phyloP scores from a whole-genome alignment of 306 rosid genomes.

The Trichosanthes truncata region DNA sequence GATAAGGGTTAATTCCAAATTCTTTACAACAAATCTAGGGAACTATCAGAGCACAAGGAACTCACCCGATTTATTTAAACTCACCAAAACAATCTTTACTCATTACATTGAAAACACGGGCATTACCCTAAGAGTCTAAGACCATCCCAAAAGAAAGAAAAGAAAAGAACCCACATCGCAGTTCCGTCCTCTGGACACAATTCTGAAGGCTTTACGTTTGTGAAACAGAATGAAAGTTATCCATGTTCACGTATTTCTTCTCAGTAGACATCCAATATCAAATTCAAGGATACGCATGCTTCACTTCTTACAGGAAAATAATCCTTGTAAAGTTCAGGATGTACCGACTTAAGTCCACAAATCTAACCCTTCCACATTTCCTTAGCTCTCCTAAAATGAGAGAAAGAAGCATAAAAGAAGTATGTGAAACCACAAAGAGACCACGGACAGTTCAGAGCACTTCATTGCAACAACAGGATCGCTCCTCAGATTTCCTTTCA shows the following conservation, averaged over 20 bases:
- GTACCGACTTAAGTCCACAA: not conserved
- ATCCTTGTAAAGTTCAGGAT: not conserved
- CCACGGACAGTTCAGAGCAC: not conserved
- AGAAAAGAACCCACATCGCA: not conserved
- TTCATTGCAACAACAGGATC: not conserved
- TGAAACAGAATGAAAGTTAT: not conserved
- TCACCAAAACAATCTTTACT: not conserved
- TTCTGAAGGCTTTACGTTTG: not conserved
- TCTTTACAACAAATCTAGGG: not conserved
- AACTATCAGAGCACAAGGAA: not conserved
- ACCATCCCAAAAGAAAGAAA: not conserved
- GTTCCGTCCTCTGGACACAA: not conserved
- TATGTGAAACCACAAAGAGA: not conserved
- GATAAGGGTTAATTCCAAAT: not conserved
- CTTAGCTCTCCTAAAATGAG: not conserved
- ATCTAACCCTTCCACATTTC: not conserved
- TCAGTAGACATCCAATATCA: not conserved
- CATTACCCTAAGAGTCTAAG: not conserved
- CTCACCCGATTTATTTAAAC: not conserved
- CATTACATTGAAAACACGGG: not conserved
- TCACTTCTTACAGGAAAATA: not conserved
- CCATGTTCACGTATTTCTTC: not conserved
- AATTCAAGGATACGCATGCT: not conserved
- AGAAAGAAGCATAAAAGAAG: not conserved
- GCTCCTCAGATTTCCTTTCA: not conserved